phyloP scores from a whole-genome alignment of 257 asterid genomes.

The Nicotiana noctiflora region DNA sequence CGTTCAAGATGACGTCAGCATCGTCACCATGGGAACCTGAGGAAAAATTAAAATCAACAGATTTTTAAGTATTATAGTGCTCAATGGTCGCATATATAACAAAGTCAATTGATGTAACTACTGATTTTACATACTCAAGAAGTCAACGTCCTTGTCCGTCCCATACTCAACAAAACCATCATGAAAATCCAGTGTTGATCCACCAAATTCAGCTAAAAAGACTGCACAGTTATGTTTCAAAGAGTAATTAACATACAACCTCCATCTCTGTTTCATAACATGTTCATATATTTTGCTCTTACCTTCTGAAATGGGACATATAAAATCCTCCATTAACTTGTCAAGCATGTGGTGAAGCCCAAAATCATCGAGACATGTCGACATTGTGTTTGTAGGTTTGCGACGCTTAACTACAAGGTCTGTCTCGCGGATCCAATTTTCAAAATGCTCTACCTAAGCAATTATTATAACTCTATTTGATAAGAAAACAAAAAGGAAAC shows the following conservation, averaged over 20 bases:
- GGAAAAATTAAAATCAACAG: too few relatives aligned
- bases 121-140: constrained; percentile 21
- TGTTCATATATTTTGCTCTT: not conserved
- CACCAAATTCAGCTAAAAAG: constrained; percentile 87
- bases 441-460: constrained; percentile 78
- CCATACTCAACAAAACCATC: constrained; percentile 97
- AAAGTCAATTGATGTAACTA: too few relatives aligned
- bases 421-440: constrained; percentile 91
- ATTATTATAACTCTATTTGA: not conserved
- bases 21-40: constrained; percentile 96
- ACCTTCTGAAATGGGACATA: constrained; percentile 81
- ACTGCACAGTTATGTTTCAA: constrained; percentile 40
- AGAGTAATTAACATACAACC: not conserved
- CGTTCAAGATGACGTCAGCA: constrained; percentile 87
- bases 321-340: constrained; percentile 71
- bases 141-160: constrained; percentile 71
- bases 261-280: too few relatives aligned
- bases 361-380: constrained; percentile 98
- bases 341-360: constrained; percentile 87
- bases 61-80: too few relatives aligned
- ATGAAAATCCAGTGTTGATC: constrained; percentile 73
- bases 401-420: constrained; percentile 95
- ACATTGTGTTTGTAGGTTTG: constrained; percentile 67
- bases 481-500: not conserved
- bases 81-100: too few relatives aligned